phyloP scores from a whole-genome alignment of 2,329 filamentous ascomycete species.

The Pseudocercospora crystallina region DNA sequence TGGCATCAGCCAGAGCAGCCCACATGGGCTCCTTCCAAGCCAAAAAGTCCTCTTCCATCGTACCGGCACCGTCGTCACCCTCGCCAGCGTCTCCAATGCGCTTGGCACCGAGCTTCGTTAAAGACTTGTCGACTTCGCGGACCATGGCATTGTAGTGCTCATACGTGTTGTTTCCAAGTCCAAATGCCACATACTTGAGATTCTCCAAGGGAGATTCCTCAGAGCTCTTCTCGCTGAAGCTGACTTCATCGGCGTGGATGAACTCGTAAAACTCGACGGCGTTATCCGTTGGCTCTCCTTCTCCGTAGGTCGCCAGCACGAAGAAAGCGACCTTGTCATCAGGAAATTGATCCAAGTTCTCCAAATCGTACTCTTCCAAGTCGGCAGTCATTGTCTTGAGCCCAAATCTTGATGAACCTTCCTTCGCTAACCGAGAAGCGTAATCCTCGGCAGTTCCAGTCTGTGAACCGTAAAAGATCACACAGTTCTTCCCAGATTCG shows the following conservation, averaged over 20 bases:
- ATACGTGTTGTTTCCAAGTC: constrained; percentile 98
- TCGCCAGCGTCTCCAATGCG: constrained; percentile 87
- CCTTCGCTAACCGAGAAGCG: constrained; percentile 91
- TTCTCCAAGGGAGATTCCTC: constrained; percentile 73
- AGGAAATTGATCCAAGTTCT: constrained; percentile 85
- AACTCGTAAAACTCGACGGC: constrained; percentile 99
- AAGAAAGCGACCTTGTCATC: constrained; percentile 93
- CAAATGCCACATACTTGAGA: constrained; percentile 92
- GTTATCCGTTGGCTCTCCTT: constrained; percentile 98
- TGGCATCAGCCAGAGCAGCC: constrained; percentile 75
- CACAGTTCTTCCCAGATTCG: constrained; percentile 91
- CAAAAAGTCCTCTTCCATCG: constrained; percentile 99
- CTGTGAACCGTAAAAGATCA: constrained; percentile 98
- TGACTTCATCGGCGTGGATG: constrained; percentile 74
- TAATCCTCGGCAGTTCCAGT: constrained; percentile 99
- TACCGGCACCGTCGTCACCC: constrained; percentile 95
- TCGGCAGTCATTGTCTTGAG: constrained; percentile 98
- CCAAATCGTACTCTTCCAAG: constrained; percentile 95
- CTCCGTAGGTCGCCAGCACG: constrained; percentile 93
- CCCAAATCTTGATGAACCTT: constrained; percentile 93
- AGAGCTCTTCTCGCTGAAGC: constrained; percentile 69
- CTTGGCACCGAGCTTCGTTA: constrained; percentile 78
- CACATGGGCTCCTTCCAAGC: constrained; percentile 99
- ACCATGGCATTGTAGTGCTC: constrained; percentile 99
- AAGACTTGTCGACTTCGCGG: constrained; percentile 78